Base-by-base conservation (phyloP, 768 basidiomycete genomes). In the Udeniomyces megalosporus region DNA sequence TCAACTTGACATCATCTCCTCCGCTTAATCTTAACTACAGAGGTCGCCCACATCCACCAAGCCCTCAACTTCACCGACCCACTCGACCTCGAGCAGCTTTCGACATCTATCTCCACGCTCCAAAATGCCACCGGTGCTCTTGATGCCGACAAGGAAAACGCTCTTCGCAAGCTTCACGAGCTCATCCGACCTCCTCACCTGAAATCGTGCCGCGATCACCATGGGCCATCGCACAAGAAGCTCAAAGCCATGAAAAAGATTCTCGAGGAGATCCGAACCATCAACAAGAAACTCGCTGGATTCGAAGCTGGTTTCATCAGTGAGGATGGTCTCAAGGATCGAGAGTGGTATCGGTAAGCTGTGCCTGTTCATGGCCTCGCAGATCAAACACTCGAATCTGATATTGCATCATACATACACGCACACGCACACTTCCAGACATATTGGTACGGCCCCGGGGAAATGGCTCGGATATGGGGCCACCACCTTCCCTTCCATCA, bases 301-400 rank as follows among this genome's bases (percentile, higher is more conserved):
- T 74, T 72, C 59, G 74, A 74, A 57, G 66, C 67, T 56, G 74
- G 74, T 31, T 87, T 93, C 71, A 84, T 91, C 64, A 82, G 81
- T 6, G 76, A 84, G 68, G 81, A 76, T 17, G 90, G 89, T 0
- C 82, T 90, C 66, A 82, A 82, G 67, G 82, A 83, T 58, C 78
- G 73, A 22, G 84, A 87, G 70, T 92, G 89, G 89, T 93, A 85
- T 71, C 81, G n/a, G n/a, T n/a, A n/a, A n/a, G n/a, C n/a, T n/a
- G n/a, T n/a, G n/a, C n/a, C n/a, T n/a, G n/a, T n/a, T n/a, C n/a
- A n/a, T n/a, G n/a, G n/a, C n/a, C n/a, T n/a, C n/a, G n/a, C n/a
- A n/a, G n/a, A n/a, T n/a, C n/a, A n/a, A n/a, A n/a, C n/a, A n/a
- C n/a, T n/a, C n/a, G n/a, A n/a, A n/a, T n/a, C n/a, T n/a, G n/a